These are phyloP conservation scores for Takashimella koratensis DNA, from an alignment of 1,284 basidiomycete species.

Conservation along the genomic window DNA sequence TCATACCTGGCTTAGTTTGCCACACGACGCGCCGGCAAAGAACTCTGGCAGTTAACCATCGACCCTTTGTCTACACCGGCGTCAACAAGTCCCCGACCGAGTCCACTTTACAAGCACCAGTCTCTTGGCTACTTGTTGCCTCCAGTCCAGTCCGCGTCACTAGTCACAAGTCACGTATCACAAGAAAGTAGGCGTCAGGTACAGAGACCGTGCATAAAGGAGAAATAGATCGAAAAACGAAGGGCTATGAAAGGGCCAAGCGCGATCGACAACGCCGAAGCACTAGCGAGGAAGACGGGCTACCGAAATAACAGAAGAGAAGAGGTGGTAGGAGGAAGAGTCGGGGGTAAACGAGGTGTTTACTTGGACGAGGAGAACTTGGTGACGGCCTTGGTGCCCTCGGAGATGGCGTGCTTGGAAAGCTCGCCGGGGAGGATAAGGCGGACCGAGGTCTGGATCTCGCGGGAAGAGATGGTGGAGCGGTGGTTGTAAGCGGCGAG, in stretches of 20 bases:
- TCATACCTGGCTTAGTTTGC: too few relatives aligned
- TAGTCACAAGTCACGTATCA: too few relatives aligned
- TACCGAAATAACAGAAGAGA: background rate
- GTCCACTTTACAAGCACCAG: too few relatives aligned
- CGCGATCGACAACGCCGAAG: background rate
- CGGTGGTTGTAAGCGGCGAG: conserved; percentile 90
- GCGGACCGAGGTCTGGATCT: conserved; percentile 87
- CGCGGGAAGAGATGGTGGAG: conserved; percentile 88
- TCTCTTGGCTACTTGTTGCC: too few relatives aligned
- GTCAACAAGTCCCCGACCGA: too few relatives aligned
- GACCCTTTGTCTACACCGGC: too few relatives aligned
- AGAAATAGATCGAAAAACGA: background rate
- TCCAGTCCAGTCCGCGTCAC: too few relatives aligned
- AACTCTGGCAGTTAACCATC: too few relatives aligned
- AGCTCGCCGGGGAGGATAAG: conserved; percentile 82
- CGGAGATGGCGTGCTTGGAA: conserved; percentile 78
- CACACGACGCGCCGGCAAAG: too few relatives aligned
- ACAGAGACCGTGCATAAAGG: background rate
- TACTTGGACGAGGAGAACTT: conserved; percentile 56
- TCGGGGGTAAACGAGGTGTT: conserved; percentile 9
- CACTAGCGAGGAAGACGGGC: background rate
- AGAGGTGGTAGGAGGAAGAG: background rate
- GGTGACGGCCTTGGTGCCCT: conserved; percentile 60
- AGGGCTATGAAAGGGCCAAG: background rate
- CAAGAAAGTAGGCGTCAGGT: background rate